Percentiles rank a stretch among this genome's conserved stretches.
Evolutionary conservation across 768 basidiomycete genomes (phyloP).

Genomic region (Podaxis sp.): DNA sequence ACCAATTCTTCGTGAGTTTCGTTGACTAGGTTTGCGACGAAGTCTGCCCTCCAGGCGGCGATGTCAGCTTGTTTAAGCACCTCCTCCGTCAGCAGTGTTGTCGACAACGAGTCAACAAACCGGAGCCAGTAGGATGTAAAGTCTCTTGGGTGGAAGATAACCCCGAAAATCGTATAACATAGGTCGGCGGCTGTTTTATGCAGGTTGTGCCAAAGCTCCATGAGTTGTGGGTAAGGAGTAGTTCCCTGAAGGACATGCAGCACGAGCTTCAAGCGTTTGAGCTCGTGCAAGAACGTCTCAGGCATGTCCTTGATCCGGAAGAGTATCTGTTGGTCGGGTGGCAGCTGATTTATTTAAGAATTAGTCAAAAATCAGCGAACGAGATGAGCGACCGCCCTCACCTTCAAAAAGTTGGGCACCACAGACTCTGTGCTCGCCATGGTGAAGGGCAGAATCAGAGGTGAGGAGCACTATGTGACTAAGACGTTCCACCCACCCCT

Average conservation of each 20-base stretch:
- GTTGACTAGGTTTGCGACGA: neutral
- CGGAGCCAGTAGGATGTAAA: neutral
- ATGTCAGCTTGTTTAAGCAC: neutral
- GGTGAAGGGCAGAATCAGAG: neutral
- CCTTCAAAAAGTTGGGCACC: neutral
- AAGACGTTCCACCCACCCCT: no score
- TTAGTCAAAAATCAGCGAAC: neutral
- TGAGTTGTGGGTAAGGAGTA: neutral
- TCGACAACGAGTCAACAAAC: neutral
- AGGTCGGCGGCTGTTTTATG: neutral
- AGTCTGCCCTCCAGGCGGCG: neutral
- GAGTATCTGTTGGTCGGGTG: neutral
- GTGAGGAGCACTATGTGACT: no score
- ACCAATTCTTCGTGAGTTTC: neutral
- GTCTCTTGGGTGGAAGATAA: neutral
- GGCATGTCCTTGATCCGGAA: neutral
- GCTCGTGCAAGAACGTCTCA: neutral
- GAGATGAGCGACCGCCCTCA: neutral
- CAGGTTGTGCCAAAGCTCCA: neutral
- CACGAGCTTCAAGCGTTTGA: neutral
- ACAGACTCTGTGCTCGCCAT: neutral
- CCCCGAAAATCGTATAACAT: neutral
- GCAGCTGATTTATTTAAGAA: neutral
- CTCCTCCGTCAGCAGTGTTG: neutral
- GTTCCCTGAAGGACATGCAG: neutral